Percentiles rank a stretch among this genome's conserved stretches.
These are phyloP conservation scores for Phytophthora multivora DNA, from an alignment of 352 stramenopile species.

Conservation along the genomic window DNA sequence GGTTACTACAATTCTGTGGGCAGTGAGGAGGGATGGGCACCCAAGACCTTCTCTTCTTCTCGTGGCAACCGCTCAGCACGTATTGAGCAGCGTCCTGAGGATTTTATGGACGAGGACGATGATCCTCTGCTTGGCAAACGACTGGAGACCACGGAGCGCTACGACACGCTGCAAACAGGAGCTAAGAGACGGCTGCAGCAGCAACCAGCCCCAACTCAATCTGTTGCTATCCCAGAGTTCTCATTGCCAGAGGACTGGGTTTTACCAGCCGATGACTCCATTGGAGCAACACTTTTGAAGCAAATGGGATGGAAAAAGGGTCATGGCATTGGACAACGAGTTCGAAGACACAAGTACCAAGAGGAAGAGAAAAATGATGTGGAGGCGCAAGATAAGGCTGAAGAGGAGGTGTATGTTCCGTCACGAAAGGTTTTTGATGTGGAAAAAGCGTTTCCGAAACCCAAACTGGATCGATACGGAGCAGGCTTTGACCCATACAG, in stretches of 20 bases:
- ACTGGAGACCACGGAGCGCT: conserved; percentile 71
- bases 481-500: conserved; percentile 80
- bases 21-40: conserved; percentile 89
- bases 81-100: conserved; percentile 76
- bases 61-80: conserved; percentile 41
- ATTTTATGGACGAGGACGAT: conserved; percentile 96
- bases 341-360: conserved; percentile 56
- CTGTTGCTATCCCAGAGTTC: conserved; percentile 41
- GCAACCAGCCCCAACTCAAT: neutral
- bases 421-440: conserved; percentile 64
- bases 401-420: conserved; percentile 58
- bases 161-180: conserved; percentile 57
- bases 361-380: conserved; percentile 7
- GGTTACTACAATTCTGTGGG: conserved; percentile 95
- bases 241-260: conserved; percentile 78
- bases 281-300: conserved; percentile 83
- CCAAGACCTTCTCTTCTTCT: conserved; percentile 84
- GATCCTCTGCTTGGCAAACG: conserved; percentile 85
- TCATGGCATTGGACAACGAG: conserved; percentile 81
- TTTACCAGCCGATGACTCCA: conserved; percentile 69
- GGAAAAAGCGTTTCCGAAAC: conserved; percentile 57
- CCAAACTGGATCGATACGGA: conserved; percentile 79
- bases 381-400: conserved; percentile 15
- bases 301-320: conserved; percentile 93
- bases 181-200: conserved; percentile 42